Evolutionary conservation across 306 rosid species (phyloP), one percentile per base, ranked within the genome.

Genomic region (Pterocarpus santalinus): DNA sequence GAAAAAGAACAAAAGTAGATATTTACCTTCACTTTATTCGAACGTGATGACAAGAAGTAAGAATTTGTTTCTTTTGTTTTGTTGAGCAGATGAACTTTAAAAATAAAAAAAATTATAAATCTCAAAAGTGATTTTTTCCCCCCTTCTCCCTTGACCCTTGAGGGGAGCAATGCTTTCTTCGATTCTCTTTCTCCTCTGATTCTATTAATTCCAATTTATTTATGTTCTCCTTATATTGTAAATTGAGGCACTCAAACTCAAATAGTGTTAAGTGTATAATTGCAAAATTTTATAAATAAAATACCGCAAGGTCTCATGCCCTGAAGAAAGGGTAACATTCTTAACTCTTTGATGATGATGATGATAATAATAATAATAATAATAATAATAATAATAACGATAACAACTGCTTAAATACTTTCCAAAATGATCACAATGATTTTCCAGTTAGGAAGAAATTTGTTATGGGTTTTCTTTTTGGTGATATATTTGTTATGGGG

Each of bases 21-120:
- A 16, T 56, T 30, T 61, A 35, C 78, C 13, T 60, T 66, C 71
- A 58, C 85, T 75, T 82, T 72, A 72, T 80, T 80, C 73, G n/a
- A 63, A 72, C 51, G 73, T 80, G 44, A 36, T 62, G 5, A 3
- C 15, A 15, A 30, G 67, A 63, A 62, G 66, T 39, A 72, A 60
- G 83, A 22, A 47, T 51, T 70, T 39, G 61, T 44, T 56, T 39
- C 3, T 69, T 10, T 41, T 41, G 53, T 66, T 41, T 57, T 53
- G 7, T 53, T 53, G 28, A 53, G 30, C 2, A 53, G 28, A 51
- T 51, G 7, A 14, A 51, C 2, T 1, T n/a, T 5, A 43, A 43
- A 43, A 43, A 43, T 0, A 43, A 8, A 5, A 5, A 22, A 22
- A 22, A 22, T 22, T 22, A 5, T 8, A 43, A 43, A 5, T 43